phyloP scores from a whole-genome alignment of 768 basidiomycete species.

The Phylloporus scabripes region DNA sequence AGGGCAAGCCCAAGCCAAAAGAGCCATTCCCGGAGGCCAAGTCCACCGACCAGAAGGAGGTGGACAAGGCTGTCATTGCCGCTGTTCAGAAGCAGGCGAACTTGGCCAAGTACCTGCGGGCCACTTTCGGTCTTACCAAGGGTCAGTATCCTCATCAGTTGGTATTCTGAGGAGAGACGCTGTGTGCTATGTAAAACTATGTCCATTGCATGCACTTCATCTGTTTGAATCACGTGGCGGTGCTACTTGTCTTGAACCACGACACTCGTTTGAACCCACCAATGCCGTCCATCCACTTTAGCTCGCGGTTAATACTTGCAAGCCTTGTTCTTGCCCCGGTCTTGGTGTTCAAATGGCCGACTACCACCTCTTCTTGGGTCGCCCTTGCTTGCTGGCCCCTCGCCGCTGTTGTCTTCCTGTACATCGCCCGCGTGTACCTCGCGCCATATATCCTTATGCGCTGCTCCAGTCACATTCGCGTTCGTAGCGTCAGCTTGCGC shows the following conservation, averaged over 20 bases:
- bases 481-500: slow-evolving; percentile 68
- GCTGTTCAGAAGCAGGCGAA: slow-evolving; percentile 88
- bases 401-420: slow-evolving; percentile 47
- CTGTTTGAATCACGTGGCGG: slow-evolving; percentile 10
- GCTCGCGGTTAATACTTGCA: slow-evolving; percentile 9
- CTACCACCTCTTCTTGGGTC: slow-evolving; percentile 32
- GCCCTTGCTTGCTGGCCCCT: slow-evolving; percentile 45
- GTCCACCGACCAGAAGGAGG: slow-evolving; percentile 84
- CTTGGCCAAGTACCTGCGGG: slow-evolving; percentile 88
- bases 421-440: slow-evolving; percentile 61
- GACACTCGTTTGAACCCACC: neutral
- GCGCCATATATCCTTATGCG: slow-evolving; percentile 58
- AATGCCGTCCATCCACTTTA: neutral
- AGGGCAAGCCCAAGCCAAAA: slow-evolving; percentile 88
- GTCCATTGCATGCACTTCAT: slow-evolving; percentile 10
- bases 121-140: slow-evolving; percentile 92
- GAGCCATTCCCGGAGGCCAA: slow-evolving; percentile 82
- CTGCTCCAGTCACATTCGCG: slow-evolving; percentile 55
- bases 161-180: slow-evolving; percentile 59
- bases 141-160: slow-evolving; percentile 96
- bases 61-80: slow-evolving; percentile 74
- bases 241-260: neutral
- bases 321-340: slow-evolving; percentile 9
- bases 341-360: slow-evolving; percentile 20
- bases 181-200: slow-evolving; percentile 23